These are phyloP conservation scores for Hyphodiscus sp. DNA, from an alignment of 2,329 filamentous ascomycete species.

Conservation along the genomic window DNA sequence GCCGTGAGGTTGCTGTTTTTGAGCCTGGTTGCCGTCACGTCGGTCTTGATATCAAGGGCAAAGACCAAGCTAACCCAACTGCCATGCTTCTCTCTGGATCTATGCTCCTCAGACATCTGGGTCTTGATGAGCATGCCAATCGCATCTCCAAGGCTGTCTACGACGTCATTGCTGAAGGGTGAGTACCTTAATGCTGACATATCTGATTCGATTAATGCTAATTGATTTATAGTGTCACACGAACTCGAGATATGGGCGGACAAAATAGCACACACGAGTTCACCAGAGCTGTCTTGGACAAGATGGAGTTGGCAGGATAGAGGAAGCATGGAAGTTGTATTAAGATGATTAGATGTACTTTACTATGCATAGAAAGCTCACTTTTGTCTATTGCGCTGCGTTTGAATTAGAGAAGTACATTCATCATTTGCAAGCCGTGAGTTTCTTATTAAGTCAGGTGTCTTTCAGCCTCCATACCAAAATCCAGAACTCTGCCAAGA, in stretches of 20 bases:
- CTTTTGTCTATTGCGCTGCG: slow-evolving; percentile 2
- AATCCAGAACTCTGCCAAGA: too few species aligned
- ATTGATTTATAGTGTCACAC: slow-evolving; percentile 56
- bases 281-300: slow-evolving; percentile 85
- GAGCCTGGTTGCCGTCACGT: slow-evolving; percentile 99
- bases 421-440: too few species aligned
- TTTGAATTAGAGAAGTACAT: not conserved
- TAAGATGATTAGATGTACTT: slow-evolving; percentile 24
- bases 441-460: too few species aligned
- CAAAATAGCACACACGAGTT: slow-evolving; percentile 86
- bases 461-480: too few species aligned
- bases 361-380: slow-evolving; percentile 24
- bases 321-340: slow-evolving; percentile 19
- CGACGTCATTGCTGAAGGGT: slow-evolving; percentile 82
- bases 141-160: slow-evolving; percentile 85
- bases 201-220: slow-evolving; percentile 19
- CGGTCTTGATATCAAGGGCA: slow-evolving; percentile 98
- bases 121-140: slow-evolving; percentile 97
- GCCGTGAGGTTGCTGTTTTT: slow-evolving; percentile 94
- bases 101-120: slow-evolving; percentile 96
- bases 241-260: slow-evolving; percentile 96
- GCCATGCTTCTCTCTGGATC: slow-evolving; percentile 90
- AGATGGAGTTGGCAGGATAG: slow-evolving; percentile 65
- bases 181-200: slow-evolving; percentile 34
- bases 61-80: slow-evolving; percentile 97